Percentiles rank a stretch among this genome's conserved stretches.
Conservation (phyloP, 331 rosid species). For the Phaseolus coccineus region DNA sequence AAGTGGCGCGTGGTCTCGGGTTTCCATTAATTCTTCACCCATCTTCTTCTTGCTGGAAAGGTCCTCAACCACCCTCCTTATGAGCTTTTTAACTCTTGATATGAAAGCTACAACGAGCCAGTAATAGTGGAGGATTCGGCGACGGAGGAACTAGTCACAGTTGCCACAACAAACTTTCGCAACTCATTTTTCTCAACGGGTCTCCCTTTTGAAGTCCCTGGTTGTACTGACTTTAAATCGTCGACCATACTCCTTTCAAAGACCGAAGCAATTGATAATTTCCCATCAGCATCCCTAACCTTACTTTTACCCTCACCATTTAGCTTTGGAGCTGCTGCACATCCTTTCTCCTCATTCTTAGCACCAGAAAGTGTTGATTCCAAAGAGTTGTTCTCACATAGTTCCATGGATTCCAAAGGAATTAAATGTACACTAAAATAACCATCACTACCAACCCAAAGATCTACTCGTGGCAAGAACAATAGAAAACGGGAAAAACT, state of each 20-base stretch:
- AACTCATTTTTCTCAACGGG: conserved; percentile 32
- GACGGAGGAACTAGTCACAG: too few relatives aligned
- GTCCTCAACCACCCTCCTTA: too few relatives aligned
- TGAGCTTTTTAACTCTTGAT: too few relatives aligned
- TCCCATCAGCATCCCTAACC: conserved; percentile 39
- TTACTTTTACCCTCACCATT: conserved; percentile 42
- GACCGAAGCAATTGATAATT: conserved; percentile 32
- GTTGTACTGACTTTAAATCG: conserved; percentile 42
- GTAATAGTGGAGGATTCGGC: too few relatives aligned
- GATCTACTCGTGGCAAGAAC: conserved; percentile 56
- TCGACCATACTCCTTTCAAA: conserved; percentile 35
- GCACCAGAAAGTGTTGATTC: conserved; percentile 21
- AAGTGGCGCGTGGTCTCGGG: too few relatives aligned
- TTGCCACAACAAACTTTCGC: background rate
- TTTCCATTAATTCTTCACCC: too few relatives aligned
- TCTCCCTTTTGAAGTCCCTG: conserved; percentile 17
- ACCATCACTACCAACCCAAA: conserved; percentile 44
- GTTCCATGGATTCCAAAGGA: conserved; percentile 39
- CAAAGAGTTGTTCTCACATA: conserved; percentile 35
- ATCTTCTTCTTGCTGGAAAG: too few relatives aligned
- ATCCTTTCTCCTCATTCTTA: conserved; percentile 42
- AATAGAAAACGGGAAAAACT: conserved; percentile 60
- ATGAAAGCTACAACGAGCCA: too few relatives aligned
- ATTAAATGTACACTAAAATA: conserved; percentile 14
- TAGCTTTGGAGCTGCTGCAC: conserved; percentile 30